Conservation (phyloP, 208 protist species). For the Leishmania mexicana region DNA sequence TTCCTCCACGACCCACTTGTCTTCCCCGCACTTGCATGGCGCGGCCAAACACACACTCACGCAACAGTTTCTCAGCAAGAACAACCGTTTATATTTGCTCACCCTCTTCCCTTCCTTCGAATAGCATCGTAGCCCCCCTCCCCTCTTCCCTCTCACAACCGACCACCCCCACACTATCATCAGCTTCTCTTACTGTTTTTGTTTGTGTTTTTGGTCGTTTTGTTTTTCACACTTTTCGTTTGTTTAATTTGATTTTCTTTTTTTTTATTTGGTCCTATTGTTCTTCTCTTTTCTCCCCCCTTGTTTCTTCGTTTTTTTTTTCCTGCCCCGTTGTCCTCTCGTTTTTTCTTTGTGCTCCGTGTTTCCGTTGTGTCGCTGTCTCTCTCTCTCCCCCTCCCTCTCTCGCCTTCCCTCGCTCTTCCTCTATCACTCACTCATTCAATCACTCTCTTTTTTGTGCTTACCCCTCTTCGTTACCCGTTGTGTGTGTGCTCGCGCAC, state of each 20-base stretch:
- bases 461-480: neutral
- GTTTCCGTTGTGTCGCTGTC: neutral
- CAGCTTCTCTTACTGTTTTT: slow-evolving; percentile 5
- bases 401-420: neutral
- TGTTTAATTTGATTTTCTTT: neutral
- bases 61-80: neutral
- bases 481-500: neutral
- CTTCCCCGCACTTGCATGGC: neutral
- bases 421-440: slow-evolving; percentile 14
- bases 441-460: neutral
- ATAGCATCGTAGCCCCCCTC: neutral
- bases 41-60: neutral
- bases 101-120: neutral
- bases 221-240: neutral
- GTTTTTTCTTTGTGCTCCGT: neutral
- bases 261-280: neutral
- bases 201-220: slow-evolving; percentile 3
- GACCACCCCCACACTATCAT: slow-evolving; percentile 1
- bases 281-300: neutral
- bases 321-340: neutral
- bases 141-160: neutral
- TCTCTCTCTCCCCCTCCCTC: neutral
- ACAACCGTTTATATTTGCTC: slow-evolving; percentile 10
- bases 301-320: neutral
- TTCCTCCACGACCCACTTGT: neutral